These are phyloP conservation scores for Heterobasidion occidentale DNA, from an alignment of 1,284 basidiomycete genomes.

Conservation along the genomic window DNA sequence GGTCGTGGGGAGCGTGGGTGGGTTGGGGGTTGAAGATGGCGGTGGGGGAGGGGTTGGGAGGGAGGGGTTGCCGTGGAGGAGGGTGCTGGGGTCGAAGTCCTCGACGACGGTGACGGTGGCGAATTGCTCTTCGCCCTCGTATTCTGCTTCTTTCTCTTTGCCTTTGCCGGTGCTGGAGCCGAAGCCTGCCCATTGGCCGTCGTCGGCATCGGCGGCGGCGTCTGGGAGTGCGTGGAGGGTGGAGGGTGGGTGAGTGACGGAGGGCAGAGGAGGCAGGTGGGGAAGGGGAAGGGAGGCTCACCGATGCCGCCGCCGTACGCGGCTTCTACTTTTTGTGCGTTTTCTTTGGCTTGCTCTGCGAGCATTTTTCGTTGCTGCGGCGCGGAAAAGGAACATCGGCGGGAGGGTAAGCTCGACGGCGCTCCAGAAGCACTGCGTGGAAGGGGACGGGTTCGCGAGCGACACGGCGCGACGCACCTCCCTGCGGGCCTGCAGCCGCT, in stretches of 20 bases:
- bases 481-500: slow-evolving; percentile 55
- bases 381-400: background rate
- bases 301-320: slow-evolving; percentile 55
- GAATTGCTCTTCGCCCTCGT: slow-evolving; percentile 68
- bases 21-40: no score
- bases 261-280: no score
- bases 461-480: slow-evolving; percentile 40
- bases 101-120: slow-evolving; percentile 79
- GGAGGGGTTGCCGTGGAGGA: slow-evolving; percentile 33
- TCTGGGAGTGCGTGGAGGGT: slow-evolving; percentile 9
- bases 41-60: no score
- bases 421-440: slow-evolving; percentile 1
- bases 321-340: slow-evolving; percentile 61
- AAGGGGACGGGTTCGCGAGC: background rate
- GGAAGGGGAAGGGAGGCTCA: slow-evolving; percentile 17
- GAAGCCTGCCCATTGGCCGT: slow-evolving; percentile 35
- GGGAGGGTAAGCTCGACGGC: background rate
- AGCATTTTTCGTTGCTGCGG: slow-evolving; percentile 59
- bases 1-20: no score
- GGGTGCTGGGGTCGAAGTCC: slow-evolving; percentile 62
- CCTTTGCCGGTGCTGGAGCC: slow-evolving; percentile 27
- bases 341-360: slow-evolving; percentile 61
- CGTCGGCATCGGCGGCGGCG: slow-evolving; percentile 18
- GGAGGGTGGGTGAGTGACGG: slow-evolving; percentile 8
- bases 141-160: slow-evolving; percentile 49